phyloP scores from a whole-genome alignment of 495 filamentous ascomycete species.

The Xylaria intraflava region DNA sequence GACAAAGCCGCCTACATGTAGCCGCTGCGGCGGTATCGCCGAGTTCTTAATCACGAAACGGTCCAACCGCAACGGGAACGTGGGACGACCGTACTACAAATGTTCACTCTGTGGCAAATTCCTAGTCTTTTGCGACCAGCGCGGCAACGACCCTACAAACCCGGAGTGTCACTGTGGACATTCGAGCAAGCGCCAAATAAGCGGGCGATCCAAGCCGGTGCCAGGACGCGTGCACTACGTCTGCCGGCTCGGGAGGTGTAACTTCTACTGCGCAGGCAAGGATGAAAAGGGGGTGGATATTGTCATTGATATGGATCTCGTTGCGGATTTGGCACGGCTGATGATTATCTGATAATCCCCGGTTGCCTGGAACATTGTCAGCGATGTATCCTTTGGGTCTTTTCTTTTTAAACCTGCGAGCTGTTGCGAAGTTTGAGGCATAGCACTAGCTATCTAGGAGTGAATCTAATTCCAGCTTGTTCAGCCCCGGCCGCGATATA shows the following conservation, averaged over 20 bases:
- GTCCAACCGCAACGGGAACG: slow-evolving; percentile 4
- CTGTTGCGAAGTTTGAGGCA: too few species aligned
- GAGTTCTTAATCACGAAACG: neutral
- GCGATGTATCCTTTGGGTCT: too few species aligned
- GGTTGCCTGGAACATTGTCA: too few species aligned
- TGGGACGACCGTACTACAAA: slow-evolving; percentile 3
- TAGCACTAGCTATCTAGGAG: too few species aligned
- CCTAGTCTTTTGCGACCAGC: neutral
- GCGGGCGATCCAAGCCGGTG: neutral
- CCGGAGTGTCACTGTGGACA: neutral
- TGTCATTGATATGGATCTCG: neutral
- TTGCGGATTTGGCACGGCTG: neutral
- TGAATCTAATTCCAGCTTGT: too few species aligned
- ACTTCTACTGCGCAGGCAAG: neutral
- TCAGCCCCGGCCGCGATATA: too few species aligned
- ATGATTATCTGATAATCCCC: neutral
- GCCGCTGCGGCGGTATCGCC: too few species aligned
- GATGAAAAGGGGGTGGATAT: neutral
- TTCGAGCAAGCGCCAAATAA: neutral
- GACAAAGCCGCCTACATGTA: too few species aligned
- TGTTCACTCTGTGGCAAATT: slow-evolving; percentile 1
- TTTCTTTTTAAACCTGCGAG: too few species aligned
- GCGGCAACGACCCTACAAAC: slow-evolving; percentile 1
- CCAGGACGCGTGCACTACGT: neutral
- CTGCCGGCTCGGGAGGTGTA: neutral